A percentile compares a stretch with the other conserved stretches of the same genome.
These are phyloP conservation scores for Malus asiatica DNA, from an alignment of 306 rosid species.

Conservation along the genomic window DNA sequence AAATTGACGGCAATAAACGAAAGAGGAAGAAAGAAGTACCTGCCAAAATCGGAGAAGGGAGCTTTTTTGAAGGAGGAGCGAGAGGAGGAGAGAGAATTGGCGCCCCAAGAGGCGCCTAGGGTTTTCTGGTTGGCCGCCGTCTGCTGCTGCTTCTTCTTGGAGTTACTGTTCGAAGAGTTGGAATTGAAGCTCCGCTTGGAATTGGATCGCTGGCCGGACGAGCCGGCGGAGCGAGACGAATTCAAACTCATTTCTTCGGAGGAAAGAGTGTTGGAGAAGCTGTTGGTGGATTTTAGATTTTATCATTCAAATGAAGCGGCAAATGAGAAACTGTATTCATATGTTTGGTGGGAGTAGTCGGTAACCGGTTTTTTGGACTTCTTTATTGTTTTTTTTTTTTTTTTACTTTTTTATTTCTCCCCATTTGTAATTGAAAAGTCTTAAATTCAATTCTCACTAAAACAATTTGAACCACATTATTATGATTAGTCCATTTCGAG, in stretches of 20 bases:
- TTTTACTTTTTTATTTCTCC: too few relatives aligned
- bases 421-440: fast-evolving
- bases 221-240: constrained; percentile 48
- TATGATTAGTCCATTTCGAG: too few relatives aligned
- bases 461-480: too few relatives aligned
- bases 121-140: constrained; percentile 51
- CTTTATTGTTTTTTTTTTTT: too few relatives aligned
- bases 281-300: neutral
- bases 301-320: constrained; percentile 36
- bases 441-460: too few relatives aligned
- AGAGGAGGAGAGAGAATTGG: constrained; percentile 29
- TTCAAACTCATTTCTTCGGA: constrained; percentile 38
- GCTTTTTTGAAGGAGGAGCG: constrained; percentile 50
- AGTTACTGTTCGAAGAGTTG: constrained; percentile 19
- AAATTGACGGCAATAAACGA: neutral
- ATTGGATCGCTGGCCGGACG: constrained; percentile 45
- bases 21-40: constrained; percentile 21
- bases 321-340: constrained; percentile 2
- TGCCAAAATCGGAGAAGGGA: constrained; percentile 62
- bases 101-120: constrained; percentile 27
- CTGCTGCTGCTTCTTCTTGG: constrained; percentile 23
- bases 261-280: constrained; percentile 14
- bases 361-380: too few relatives aligned
- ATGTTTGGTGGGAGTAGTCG: too few relatives aligned
- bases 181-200: constrained; percentile 49